These are phyloP conservation scores for Nakaseomyces kungkrabaensis DNA, from an alignment of 1,139 yeast genomes.

Conservation along the genomic window DNA sequence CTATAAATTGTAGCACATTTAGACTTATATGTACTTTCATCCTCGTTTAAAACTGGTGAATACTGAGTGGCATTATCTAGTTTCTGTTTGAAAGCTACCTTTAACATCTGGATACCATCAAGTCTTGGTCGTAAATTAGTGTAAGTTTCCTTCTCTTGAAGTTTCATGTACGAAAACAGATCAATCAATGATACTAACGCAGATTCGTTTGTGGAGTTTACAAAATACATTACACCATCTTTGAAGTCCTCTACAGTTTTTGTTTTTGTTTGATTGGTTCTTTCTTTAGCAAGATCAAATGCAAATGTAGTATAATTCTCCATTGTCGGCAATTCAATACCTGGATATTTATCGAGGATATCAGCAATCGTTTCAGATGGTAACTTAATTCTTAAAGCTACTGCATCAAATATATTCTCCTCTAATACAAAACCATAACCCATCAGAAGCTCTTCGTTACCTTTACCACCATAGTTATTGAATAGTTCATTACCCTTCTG, in stretches of 20 bases:
- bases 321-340: conserved; percentile 39
- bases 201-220: conserved; percentile 25
- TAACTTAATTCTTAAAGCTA: conserved; percentile 46
- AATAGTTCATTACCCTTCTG: conserved; percentile 41
- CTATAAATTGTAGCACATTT: conserved; percentile 19
- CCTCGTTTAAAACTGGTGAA: background rate
- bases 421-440: conserved; percentile 62
- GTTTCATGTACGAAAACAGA: conserved; percentile 40
- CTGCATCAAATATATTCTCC: conserved; percentile 52
- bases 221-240: conserved; percentile 39
- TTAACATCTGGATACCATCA: conserved; percentile 41
- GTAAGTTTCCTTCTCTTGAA: conserved; percentile 38
- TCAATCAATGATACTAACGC: conserved; percentile 32
- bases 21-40: conserved; percentile 8
- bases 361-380: conserved; percentile 30
- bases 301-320: conserved; percentile 34
- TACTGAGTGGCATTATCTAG: conserved; percentile 3
- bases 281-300: conserved; percentile 18
- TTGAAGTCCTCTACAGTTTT: conserved; percentile 12
- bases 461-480: conserved; percentile 81
- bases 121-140: conserved; percentile 43
- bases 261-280: conserved; percentile 13
- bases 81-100: conserved; percentile 21
- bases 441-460: conserved; percentile 57
- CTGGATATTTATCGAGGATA: conserved; percentile 30